A percentile compares a stretch with the other conserved stretches of the same genome.
These are phyloP conservation scores for Trypethelium eluteriae DNA, from an alignment of 495 filamentous ascomycete species.

Conservation along the genomic window DNA sequence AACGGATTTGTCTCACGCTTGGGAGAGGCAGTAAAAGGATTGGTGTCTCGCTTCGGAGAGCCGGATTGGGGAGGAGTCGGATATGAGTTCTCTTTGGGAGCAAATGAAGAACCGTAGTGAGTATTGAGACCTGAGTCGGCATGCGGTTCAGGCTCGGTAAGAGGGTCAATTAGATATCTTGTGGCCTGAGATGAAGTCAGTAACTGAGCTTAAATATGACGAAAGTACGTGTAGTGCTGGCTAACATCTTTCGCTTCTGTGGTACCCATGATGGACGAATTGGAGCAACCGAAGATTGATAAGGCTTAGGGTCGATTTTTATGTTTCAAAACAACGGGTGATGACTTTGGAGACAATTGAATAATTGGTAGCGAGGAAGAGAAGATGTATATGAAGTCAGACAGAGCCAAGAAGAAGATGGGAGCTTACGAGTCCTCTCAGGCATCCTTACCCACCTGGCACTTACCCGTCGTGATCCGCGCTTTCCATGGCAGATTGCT, in stretches of 20 bases:
- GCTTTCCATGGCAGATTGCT: background rate
- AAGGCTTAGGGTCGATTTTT: background rate
- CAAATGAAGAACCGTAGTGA: conserved; percentile 39
- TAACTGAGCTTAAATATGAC: background rate
- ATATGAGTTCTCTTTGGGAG: conserved; percentile 17
- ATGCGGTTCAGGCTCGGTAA: conserved; percentile 47
- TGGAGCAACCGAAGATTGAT: background rate
- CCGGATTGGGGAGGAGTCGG: conserved; percentile 23
- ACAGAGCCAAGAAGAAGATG: background rate
- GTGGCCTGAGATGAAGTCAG: conserved; percentile 38
- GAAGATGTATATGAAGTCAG: background rate
- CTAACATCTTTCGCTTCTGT: conserved; percentile 29
- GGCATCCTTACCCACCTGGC: background rate
- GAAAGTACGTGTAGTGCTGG: background rate
- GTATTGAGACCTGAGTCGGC: conserved; percentile 46
- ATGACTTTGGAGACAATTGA: background rate
- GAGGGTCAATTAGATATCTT: conserved; percentile 52
- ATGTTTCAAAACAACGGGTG: background rate
- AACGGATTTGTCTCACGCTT: conserved; percentile 14
- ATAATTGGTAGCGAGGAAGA: background rate
- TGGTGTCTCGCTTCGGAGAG: conserved; percentile 28
- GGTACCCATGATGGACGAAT: conserved; percentile 29
- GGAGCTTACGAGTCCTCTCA: conserved; percentile 6
- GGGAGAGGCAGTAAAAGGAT: conserved; percentile 33
- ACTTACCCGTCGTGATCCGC: conserved; percentile 1